A percentile compares a stretch with the other conserved stretches of the same genome.
Conservation (phyloP, 352 stramenopile genomes). For the Phytophthora quininea region DNA sequence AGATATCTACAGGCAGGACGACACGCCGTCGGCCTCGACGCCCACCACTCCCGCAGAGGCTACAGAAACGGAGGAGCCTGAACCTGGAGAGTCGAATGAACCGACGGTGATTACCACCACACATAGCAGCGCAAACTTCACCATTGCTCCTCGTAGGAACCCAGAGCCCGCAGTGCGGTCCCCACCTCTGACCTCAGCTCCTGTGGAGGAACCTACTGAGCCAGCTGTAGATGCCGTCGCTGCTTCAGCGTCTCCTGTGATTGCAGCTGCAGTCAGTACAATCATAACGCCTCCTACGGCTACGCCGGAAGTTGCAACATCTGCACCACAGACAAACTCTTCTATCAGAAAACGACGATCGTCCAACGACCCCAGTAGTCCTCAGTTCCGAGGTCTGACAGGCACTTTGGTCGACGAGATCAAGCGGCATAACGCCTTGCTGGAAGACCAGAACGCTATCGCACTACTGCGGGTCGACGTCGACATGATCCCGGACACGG, state of each 20-base stretch:
- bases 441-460: conserved; percentile 82
- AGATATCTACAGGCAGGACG: no score
- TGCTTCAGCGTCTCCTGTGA: background rate
- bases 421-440: conserved; percentile 61
- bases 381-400: conserved; percentile 39
- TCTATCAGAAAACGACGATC: no score
- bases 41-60: no score
- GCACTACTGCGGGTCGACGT: conserved; percentile 60
- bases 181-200: no score
- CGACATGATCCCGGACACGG: conserved; percentile 53
- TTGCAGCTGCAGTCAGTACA: background rate
- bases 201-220: background rate
- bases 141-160: no score
- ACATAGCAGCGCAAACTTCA: conserved; percentile 2
- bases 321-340: no score
- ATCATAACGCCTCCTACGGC: conserved; percentile 13
- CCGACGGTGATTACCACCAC: background rate
- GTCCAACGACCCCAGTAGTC: conserved; percentile 3
- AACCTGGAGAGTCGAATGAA: background rate
- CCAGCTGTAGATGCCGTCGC: background rate
- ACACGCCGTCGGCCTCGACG: no score
- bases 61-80: no score
- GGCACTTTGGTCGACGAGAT: conserved; percentile 56
- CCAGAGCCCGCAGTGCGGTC: no score
- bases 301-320: conserved; percentile 15